These are phyloP conservation scores for Magnusiomyces paraingens DNA, from an alignment of 1,139 yeast genomes.

Conservation along the genomic window DNA sequence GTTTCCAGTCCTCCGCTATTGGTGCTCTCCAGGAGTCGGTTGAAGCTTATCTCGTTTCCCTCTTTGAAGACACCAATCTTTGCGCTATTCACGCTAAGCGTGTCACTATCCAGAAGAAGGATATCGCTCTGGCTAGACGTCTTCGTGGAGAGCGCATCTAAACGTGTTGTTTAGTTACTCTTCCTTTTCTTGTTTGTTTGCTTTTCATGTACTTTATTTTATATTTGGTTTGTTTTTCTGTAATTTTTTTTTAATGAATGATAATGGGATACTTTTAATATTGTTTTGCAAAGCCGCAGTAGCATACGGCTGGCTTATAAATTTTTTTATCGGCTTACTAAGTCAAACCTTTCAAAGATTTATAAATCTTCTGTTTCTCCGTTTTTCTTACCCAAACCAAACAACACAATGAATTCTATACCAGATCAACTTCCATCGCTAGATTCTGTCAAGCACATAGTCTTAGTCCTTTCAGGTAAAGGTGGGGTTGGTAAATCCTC, in stretches of 20 bases:
- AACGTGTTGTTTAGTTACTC: background rate
- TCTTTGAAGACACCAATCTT: slow-evolving; percentile 94
- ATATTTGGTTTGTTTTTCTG: background rate
- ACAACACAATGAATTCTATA: background rate
- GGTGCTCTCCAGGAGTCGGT: slow-evolving; percentile 99
- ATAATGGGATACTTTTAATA: no score
- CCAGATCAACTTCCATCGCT: slow-evolving; percentile 39
- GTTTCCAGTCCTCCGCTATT: slow-evolving; percentile 98
- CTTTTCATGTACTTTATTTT: background rate
- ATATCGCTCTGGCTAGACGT: slow-evolving; percentile 98
- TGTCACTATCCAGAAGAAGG: slow-evolving; percentile 99
- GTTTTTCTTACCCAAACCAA: background rate
- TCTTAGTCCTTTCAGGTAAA: slow-evolving; percentile 81
- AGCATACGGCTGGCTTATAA: no score
- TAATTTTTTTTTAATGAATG: background rate
- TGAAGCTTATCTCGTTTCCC: slow-evolving; percentile 89
- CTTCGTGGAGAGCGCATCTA: slow-evolving; percentile 70
- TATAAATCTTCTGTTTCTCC: background rate
- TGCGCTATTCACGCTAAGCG: slow-evolving; percentile 99
- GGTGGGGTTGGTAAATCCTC: slow-evolving; percentile 99
- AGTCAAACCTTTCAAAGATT: no score
- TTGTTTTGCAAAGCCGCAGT: no score
- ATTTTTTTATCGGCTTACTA: no score
- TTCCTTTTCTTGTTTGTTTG: background rate
- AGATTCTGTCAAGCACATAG: slow-evolving; percentile 61